A percentile compares a stretch with the other conserved stretches of the same genome.
phyloP scores from a whole-genome alignment of 306 rosid genomes.

The Acmispon strigosus region DNA sequence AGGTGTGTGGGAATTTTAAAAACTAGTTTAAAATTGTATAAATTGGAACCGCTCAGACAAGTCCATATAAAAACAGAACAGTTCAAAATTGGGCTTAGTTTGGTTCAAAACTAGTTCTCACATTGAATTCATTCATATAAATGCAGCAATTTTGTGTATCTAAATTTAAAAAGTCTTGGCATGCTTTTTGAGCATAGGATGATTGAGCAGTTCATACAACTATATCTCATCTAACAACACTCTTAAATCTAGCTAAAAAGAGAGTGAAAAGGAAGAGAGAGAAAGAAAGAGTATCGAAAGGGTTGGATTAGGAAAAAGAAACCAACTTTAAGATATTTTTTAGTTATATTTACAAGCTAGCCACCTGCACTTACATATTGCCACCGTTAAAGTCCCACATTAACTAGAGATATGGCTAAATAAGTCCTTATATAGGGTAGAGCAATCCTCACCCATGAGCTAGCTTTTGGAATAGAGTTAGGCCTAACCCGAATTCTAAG shows the following conservation, averaged over 20 bases:
- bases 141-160: background rate
- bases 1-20: background rate
- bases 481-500: too few relatives aligned
- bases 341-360: too few relatives aligned
- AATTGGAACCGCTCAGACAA: background rate
- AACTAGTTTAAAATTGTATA: background rate
- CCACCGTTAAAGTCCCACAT: too few relatives aligned
- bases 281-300: background rate
- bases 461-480: too few relatives aligned
- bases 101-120: background rate
- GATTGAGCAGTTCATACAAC: too few relatives aligned
- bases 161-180: background rate
- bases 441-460: too few relatives aligned
- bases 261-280: background rate
- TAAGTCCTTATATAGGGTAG: too few relatives aligned
- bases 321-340: background rate
- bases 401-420: too few relatives aligned
- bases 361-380: too few relatives aligned
- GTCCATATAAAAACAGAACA: background rate
- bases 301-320: background rate
- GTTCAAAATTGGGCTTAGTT: background rate
- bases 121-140: background rate
- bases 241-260: too few relatives aligned
- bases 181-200: background rate
- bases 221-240: too few relatives aligned